These are phyloP conservation scores for Irpex rosettiformis DNA, from an alignment of 1,284 basidiomycete genomes.

Conservation along the genomic window DNA sequence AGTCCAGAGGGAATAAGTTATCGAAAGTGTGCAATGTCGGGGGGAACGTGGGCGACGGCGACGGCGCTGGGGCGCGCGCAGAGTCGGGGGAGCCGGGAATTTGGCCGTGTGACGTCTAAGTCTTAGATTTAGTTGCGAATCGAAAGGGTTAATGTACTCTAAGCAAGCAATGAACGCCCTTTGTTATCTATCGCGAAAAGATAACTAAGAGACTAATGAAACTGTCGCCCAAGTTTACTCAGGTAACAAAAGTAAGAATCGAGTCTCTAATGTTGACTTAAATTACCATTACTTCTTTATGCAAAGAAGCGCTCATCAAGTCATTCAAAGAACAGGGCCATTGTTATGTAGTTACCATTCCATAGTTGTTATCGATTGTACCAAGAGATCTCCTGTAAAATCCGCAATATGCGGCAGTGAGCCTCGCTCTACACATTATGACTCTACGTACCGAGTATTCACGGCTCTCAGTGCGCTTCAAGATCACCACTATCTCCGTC, in stretches of 20 bases:
- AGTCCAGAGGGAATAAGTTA: conserved; percentile 10
- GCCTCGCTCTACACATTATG: too few species aligned
- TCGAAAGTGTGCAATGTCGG: conserved; percentile 6
- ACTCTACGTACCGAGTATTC: too few species aligned
- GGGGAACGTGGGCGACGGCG: conserved; percentile 17
- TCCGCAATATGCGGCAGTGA: too few species aligned
- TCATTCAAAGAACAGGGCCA: too few species aligned
- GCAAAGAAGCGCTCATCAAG: neutral
- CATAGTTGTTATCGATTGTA: too few species aligned
- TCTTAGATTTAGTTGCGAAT: neutral
- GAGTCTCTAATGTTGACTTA: neutral
- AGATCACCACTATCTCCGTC: neutral
- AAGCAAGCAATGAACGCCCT: neutral
- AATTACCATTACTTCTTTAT: neutral
- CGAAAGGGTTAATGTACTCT: neutral
- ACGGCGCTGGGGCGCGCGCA: conserved; percentile 16
- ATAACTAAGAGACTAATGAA: neutral
- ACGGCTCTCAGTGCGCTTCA: too few species aligned
- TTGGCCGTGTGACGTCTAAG: conserved; percentile 5
- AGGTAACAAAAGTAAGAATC: neutral
- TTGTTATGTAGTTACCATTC: too few species aligned
- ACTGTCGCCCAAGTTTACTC: neutral
- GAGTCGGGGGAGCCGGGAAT: conserved; percentile 17
- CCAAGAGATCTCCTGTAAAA: too few species aligned
- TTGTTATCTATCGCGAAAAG: neutral